Base-by-base conservation (phyloP, 2,329 filamentous ascomycete species). In the Xylariaceae sp. region DNA sequence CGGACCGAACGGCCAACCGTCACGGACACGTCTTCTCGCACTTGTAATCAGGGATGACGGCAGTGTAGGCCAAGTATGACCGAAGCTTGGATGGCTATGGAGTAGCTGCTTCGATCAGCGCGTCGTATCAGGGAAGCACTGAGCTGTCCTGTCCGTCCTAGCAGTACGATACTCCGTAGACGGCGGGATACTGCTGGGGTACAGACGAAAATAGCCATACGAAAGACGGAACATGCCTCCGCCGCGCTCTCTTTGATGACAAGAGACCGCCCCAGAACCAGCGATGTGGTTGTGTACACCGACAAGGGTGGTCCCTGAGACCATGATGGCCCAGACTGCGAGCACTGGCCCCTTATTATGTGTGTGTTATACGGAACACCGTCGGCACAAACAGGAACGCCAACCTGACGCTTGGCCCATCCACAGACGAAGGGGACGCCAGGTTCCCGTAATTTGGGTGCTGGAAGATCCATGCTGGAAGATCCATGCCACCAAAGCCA, bases 401-500 rank as follows among this genome's bases (percentile, higher is more conserved):
- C 58, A 61, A 49, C 55, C 57, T 60, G 50, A 51, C 37, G 35
- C 55, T 51, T 10, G 58, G 58, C 49, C 62, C 58, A 57, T 56
- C 58, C 64, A 62, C 30, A 59, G 64, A 67, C 64, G 63, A 61
- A 55, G 64, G 41, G 41, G 41, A 59, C 60, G 64, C 37, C 56
- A 66, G 23, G 23, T 30, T 30, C 23, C 23, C 23, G 23, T 30
- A 30, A 30, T 30, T 30, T 30, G 23, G 23, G 23, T 30, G 23
- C 23, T 58, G 59, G 65, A 63, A 67, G 60, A 67, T 68, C 68
- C 65, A 64, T 59, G 63, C 65, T 66, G 57, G 51, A 56, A 58
- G 63, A 63, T 63, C 68, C 66, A 67, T 65, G 68, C 65, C 65
- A 62, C 64, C 62, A 60, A 67, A 64, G 64, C 55, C 67, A 67